A percentile compares a stretch with the other conserved stretches of the same genome.
Evolutionary conservation across 2,329 filamentous ascomycete species (phyloP).

Genomic region (Aureobasidium sp.): DNA sequence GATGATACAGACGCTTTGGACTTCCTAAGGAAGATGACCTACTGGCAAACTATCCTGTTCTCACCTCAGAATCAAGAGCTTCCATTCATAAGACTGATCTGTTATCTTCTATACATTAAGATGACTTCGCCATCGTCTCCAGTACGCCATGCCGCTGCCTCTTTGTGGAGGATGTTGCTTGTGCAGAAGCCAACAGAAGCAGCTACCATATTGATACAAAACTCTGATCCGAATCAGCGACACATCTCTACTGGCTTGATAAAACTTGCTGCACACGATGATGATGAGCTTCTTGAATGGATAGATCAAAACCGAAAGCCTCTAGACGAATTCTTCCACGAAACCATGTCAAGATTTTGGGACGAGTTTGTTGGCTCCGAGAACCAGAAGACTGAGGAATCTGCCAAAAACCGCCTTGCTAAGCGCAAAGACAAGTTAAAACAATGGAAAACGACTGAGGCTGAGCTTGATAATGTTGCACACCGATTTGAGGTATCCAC

Average conservation of each 20-base stretch:
- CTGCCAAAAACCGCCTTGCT: constrained; percentile 59
- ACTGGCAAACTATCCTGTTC: constrained; percentile 92
- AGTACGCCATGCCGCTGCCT: constrained; percentile 69
- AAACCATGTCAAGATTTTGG: constrained; percentile 74
- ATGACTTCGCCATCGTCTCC: constrained; percentile 62
- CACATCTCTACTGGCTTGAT: constrained; percentile 71
- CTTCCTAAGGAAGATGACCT: constrained; percentile 79
- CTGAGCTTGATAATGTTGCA: constrained; percentile 62
- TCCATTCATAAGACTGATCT: constrained; percentile 77
- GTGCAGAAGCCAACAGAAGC: constrained; percentile 89
- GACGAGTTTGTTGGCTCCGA: constrained; percentile 78
- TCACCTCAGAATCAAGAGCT: constrained; percentile 69
- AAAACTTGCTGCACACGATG: constrained; percentile 79
- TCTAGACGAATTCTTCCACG: constrained; percentile 76
- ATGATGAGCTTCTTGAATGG: constrained; percentile 81
- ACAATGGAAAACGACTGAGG: constrained; percentile 67
- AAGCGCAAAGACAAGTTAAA: constrained; percentile 78
- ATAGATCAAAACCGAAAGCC: constrained; percentile 73
- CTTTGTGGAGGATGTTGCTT: constrained; percentile 83
- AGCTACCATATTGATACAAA: constrained; percentile 63
- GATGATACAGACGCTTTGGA: constrained; percentile 57
- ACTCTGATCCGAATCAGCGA: constrained; percentile 62
- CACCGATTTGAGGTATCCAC: constrained; percentile 81
- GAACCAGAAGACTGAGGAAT: constrained; percentile 72
- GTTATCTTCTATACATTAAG: constrained; percentile 88